Percentiles rank a stretch among this genome's conserved stretches.
These are phyloP conservation scores for Perkinsela sp. DNA, from an alignment of 208 protist species.

Conservation along the genomic window DNA sequence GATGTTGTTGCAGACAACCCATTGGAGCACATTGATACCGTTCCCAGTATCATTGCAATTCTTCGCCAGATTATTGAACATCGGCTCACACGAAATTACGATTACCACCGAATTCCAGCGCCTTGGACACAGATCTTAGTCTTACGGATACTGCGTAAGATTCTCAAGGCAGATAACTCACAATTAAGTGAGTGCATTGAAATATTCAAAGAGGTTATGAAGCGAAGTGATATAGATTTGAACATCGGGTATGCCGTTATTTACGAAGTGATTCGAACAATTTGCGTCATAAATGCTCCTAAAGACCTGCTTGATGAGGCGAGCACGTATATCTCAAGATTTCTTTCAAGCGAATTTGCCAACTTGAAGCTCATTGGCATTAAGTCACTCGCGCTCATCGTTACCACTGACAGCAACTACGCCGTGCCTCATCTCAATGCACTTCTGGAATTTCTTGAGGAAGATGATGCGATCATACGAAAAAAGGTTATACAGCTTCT, in stretches of 20 bases:
- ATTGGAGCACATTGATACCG: constrained; percentile 26
- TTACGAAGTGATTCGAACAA: constrained; percentile 47
- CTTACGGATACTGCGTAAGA: constrained; percentile 38
- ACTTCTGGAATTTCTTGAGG: constrained; percentile 76
- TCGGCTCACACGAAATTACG: constrained; percentile 54
- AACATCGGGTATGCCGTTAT: constrained; percentile 61
- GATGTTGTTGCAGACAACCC: constrained; percentile 18
- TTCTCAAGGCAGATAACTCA: constrained; percentile 20
- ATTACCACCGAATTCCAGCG: constrained; percentile 79
- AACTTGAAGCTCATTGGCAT: constrained; percentile 83
- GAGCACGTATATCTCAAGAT: constrained; percentile 22
- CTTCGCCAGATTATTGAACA: constrained; percentile 69
- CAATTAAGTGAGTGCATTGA: constrained; percentile 21
- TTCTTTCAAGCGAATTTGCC: constrained; percentile 38
- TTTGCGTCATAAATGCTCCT: constrained; percentile 59
- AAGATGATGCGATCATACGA: constrained; percentile 70
- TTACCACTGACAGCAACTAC: constrained; percentile 45
- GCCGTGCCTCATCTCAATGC: constrained; percentile 60
- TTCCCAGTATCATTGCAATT: constrained; percentile 64
- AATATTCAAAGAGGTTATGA: constrained; percentile 47
- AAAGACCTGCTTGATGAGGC: constrained; percentile 36
- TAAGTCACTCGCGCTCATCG: constrained; percentile 58
- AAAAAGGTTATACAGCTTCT: constrained; percentile 71
- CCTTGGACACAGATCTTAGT: constrained; percentile 86
- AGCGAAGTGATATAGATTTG: constrained; percentile 49